phyloP scores from a whole-genome alignment of 371 early-diverging fungal species.

The Circinella minor region DNA sequence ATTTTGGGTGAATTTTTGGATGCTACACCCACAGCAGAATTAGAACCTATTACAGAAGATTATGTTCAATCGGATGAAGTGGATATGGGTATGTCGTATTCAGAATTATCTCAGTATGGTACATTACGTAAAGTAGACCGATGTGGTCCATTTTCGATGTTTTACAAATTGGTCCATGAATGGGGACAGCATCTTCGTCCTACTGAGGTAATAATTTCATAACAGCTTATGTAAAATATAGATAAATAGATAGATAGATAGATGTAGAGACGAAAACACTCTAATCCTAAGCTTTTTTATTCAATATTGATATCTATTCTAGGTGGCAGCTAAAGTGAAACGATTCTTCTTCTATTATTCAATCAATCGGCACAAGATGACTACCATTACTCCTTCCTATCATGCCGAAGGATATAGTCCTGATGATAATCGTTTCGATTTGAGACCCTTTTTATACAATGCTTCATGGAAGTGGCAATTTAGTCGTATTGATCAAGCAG shows the following conservation, averaged over 20 bases:
- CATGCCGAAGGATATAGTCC: conserved; percentile 96
- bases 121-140: conserved; percentile 85
- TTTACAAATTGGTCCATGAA: conserved; percentile 76
- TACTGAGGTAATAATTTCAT: conserved; percentile 52
- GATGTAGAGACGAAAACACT: too few relatives aligned
- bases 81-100: conserved; percentile 98
- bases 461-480: conserved; percentile 94
- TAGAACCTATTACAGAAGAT: conserved; percentile 84
- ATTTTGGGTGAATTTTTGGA: conserved; percentile 80
- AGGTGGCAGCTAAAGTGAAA: conserved; percentile 92
- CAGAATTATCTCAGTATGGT: conserved; percentile 91
- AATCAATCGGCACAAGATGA: conserved; percentile 98
- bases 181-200: conserved; percentile 75
- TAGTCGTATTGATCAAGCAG: conserved; percentile 76
- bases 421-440: conserved; percentile 96
- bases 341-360: conserved; percentile 95
- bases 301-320: background rate
- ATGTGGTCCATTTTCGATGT: conserved; percentile 95
- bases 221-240: background rate
- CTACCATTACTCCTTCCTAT: conserved; percentile 94
- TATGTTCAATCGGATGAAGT: conserved; percentile 90
- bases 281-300: background rate
- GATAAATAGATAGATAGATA: too few relatives aligned
- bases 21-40: conserved; percentile 94
- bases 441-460: conserved; percentile 95